phyloP scores from a whole-genome alignment of 192 early-diverging fungal species.

The Umbelopsis vinacea region DNA sequence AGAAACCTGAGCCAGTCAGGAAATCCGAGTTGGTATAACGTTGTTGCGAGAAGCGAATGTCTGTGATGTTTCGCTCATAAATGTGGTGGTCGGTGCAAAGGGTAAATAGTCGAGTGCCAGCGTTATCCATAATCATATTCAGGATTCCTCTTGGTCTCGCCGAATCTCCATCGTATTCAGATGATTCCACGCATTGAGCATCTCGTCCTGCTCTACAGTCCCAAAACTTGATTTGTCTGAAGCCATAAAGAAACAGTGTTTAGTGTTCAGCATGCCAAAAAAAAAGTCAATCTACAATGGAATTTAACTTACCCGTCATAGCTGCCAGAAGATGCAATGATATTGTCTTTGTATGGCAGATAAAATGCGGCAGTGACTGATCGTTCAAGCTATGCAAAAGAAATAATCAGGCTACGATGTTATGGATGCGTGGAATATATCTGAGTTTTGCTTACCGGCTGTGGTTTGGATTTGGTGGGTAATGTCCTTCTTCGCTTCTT shows the following conservation, averaged over 20 bases:
- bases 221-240: constrained; percentile 77
- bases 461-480: not conserved
- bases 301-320: constrained; percentile 61
- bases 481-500: constrained; percentile 4
- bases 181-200: constrained; percentile 43
- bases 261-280: not conserved
- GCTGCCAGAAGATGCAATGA: constrained; percentile 64
- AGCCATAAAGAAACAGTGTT: not conserved
- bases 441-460: not conserved
- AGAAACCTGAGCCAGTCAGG: constrained; percentile 63
- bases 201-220: constrained; percentile 66
- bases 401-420: not conserved
- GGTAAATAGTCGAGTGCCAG: constrained; percentile 71
- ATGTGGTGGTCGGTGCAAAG: constrained; percentile 74
- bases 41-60: constrained; percentile 52
- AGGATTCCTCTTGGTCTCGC: constrained; percentile 56
- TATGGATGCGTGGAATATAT: not conserved
- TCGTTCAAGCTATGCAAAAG: constrained; percentile 15
- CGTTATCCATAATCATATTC: constrained; percentile 64
- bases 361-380: constrained; percentile 62
- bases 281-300: not conserved
- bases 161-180: constrained; percentile 38
- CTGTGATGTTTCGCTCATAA: constrained; percentile 69
- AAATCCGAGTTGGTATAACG: constrained; percentile 62
- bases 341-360: constrained; percentile 45